These are phyloP conservation scores for Fusarium pseudoanthophilum DNA, from an alignment of 2,329 filamentous ascomycete species.

Conservation along the genomic window DNA sequence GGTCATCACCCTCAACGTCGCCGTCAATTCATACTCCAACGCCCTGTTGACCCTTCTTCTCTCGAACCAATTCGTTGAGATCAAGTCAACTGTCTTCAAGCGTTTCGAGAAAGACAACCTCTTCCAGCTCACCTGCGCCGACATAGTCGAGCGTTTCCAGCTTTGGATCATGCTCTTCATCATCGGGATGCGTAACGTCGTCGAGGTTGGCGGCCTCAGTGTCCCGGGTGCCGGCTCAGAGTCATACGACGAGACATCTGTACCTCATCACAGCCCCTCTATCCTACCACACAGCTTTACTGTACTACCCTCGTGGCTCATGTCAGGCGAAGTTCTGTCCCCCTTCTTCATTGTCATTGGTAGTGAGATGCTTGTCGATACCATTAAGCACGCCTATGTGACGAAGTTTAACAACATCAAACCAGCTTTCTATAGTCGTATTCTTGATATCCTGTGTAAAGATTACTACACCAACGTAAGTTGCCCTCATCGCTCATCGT, in stretches of 20 bases:
- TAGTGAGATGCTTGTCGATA: constrained; percentile 96
- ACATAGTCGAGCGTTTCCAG: constrained; percentile 96
- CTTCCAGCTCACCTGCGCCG: constrained; percentile 95
- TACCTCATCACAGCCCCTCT: constrained; percentile 73
- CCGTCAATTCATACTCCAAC: constrained; percentile 98
- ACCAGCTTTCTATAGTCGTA: constrained; percentile 87
- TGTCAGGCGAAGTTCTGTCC: constrained; percentile 85
- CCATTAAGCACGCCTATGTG: constrained; percentile 97
- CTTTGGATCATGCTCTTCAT: constrained; percentile 98
- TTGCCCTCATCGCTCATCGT: neutral
- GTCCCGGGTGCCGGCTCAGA: constrained; percentile 66
- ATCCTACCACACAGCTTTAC: constrained; percentile 93
- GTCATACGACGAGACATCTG: constrained; percentile 60
- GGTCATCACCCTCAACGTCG: constrained; percentile 96
- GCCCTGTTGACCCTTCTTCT: constrained; percentile 90
- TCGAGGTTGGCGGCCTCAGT: constrained; percentile 90
- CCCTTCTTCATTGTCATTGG: constrained; percentile 95
- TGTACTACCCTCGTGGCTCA: constrained; percentile 80
- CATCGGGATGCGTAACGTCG: constrained; percentile 94
- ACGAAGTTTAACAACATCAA: constrained; percentile 99
- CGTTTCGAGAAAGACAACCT: constrained; percentile 98
- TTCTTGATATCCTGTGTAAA: constrained; percentile 93
- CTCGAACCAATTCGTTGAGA: constrained; percentile 98
- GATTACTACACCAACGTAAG: constrained; percentile 95
- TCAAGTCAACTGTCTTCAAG: constrained; percentile 98